phyloP scores from a whole-genome alignment of 352 stramenopile genomes.

The Thraustotheca clavata region DNA sequence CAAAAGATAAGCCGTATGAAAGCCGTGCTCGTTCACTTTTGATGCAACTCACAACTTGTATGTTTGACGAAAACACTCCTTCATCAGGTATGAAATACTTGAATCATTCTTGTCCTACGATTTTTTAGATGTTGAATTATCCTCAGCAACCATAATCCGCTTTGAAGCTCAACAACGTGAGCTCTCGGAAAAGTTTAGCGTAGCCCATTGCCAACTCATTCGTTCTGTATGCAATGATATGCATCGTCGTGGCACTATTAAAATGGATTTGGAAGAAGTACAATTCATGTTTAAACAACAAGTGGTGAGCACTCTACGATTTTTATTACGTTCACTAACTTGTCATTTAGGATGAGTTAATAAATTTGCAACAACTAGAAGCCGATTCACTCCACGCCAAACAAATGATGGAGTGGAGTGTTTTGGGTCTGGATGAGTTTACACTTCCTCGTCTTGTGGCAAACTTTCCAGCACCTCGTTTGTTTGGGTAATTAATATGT shows the following conservation, averaged over 20 bases:
- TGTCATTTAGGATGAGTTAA: constrained; percentile 29
- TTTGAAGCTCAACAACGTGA: background rate
- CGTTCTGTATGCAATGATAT: constrained; percentile 52
- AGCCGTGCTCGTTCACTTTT: background rate
- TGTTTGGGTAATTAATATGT: constrained; percentile 11
- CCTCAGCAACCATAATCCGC: background rate
- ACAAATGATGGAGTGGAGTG: constrained; percentile 24
- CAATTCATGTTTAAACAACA: constrained; percentile 34
- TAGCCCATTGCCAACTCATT: constrained; percentile 41
- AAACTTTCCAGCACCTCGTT: constrained; percentile 1
- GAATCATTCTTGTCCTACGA: background rate
- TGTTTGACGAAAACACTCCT: constrained; percentile 2
- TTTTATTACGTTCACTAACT: background rate
- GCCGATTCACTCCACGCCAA: constrained; percentile 36
- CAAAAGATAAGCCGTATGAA: background rate
- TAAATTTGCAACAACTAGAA: constrained; percentile 42
- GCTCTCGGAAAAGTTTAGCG: constrained; percentile 37
- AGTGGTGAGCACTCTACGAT: background rate
- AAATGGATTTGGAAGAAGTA: constrained; percentile 45
- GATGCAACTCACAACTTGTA: constrained; percentile 9
- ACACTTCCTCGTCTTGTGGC: background rate
- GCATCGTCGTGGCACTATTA: constrained; percentile 62
- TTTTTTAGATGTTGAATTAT: background rate
- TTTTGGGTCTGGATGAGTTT: constrained; percentile 7
- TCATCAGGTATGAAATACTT: background rate